These are phyloP conservation scores for Thraustotheca clavata DNA, from an alignment of 352 stramenopile species.

Conservation along the genomic window DNA sequence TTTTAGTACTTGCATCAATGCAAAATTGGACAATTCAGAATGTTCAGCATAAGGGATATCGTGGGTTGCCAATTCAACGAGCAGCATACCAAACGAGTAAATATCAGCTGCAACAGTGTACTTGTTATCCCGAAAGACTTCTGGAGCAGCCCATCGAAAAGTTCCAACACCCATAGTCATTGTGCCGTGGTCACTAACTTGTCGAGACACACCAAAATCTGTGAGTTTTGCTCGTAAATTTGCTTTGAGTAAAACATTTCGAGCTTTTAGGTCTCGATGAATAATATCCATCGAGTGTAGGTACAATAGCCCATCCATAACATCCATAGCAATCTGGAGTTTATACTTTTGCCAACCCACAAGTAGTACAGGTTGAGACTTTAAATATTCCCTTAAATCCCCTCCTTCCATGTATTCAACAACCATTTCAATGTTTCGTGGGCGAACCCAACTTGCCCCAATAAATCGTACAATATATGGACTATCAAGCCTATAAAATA, in stretches of 20 bases:
- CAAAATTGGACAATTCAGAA: constrained; percentile 12
- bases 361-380: constrained; percentile 28
- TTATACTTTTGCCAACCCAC: constrained; percentile 42
- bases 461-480: constrained; percentile 87
- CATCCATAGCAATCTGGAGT: constrained; percentile 31
- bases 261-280: constrained; percentile 30
- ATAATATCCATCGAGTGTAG: constrained; percentile 51
- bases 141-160: constrained; percentile 13
- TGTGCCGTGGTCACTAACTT: background rate
- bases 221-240: constrained; percentile 28
- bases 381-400: constrained; percentile 47
- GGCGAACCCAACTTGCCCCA: constrained; percentile 57
- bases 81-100: constrained; percentile 22
- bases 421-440: constrained; percentile 46
- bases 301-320: constrained; percentile 27
- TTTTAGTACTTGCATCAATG: constrained; percentile 6
- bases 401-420: constrained; percentile 66
- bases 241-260: constrained; percentile 35
- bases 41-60: background rate
- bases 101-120: constrained; percentile 22
- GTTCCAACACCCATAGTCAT: constrained; percentile 20
- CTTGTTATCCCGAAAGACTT: constrained; percentile 12
- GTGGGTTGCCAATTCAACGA: constrained; percentile 17
- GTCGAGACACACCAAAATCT: constrained; percentile 24
- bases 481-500: background rate